Percentiles rank a stretch among this genome's conserved stretches.
These are phyloP conservation scores for Raffaelea ambrosiae DNA, from an alignment of 2,329 filamentous ascomycete genomes.

Conservation along the genomic window DNA sequence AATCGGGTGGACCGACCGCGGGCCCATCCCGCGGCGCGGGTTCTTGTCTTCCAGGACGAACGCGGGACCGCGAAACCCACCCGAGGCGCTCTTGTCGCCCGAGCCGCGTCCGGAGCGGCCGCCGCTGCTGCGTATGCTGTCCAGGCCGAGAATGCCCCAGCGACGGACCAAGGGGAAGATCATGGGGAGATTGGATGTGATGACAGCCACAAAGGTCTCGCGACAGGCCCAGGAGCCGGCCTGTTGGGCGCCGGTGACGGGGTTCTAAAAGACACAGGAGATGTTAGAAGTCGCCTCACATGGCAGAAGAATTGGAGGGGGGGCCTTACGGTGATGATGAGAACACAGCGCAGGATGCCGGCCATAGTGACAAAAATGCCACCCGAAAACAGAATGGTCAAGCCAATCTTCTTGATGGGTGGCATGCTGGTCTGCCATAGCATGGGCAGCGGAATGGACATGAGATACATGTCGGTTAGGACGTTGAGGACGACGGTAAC, in stretches of 20 bases:
- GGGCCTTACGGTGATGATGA: slow-evolving; percentile 30
- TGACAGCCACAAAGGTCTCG: slow-evolving; percentile 17
- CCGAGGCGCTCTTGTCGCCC: neutral
- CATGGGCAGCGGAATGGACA: slow-evolving; percentile 36
- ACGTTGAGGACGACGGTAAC: slow-evolving; percentile 30
- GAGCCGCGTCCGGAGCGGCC: slow-evolving; percentile 2
- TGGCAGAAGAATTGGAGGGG: too few species aligned
- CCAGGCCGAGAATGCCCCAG: slow-evolving; percentile 8
- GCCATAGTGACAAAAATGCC: slow-evolving; percentile 47
- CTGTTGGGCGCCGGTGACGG: slow-evolving; percentile 25
- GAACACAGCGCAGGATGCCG: slow-evolving; percentile 43
- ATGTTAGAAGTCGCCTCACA: neutral
- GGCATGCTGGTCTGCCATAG: slow-evolving; percentile 42
- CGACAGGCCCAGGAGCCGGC: slow-evolving; percentile 28
- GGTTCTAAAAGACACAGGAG: slow-evolving; percentile 16
- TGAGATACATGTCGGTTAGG: slow-evolving; percentile 29
- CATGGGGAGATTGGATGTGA: slow-evolving; percentile 16
- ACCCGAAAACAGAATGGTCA: slow-evolving; percentile 46
- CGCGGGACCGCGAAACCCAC: slow-evolving; percentile 1
- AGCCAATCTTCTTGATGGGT: slow-evolving; percentile 39
- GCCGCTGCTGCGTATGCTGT: slow-evolving; percentile 3
- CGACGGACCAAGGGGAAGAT: slow-evolving; percentile 13
- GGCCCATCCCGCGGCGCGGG: slow-evolving; percentile 18
- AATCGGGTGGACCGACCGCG: slow-evolving; percentile 18
- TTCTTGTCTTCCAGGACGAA: slow-evolving; percentile 19